A percentile compares a stretch with the other conserved stretches of the same genome.
These are phyloP conservation scores for Spathaspora gorwiae DNA, from an alignment of 805 yeast species.

Conservation along the genomic window DNA sequence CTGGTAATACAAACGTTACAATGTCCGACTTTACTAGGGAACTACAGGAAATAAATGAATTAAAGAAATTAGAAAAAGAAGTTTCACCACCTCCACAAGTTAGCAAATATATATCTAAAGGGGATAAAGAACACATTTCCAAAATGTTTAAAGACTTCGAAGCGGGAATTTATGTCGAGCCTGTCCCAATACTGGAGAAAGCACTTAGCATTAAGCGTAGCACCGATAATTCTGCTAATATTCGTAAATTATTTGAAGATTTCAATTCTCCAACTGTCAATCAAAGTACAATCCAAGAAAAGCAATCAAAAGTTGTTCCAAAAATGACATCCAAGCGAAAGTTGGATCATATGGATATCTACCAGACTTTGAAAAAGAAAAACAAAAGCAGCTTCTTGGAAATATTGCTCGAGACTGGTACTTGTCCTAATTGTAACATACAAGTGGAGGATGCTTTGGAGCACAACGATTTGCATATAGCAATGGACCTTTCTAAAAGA, in stretches of 20 bases:
- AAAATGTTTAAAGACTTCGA: constrained; percentile 21
- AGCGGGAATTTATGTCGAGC: neutral
- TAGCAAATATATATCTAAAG: constrained; percentile 5
- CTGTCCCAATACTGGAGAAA: neutral
- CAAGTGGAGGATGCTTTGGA: constrained; percentile 34
- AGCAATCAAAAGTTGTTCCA: neutral
- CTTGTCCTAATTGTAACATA: constrained; percentile 24
- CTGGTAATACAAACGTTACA: neutral
- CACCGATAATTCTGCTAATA: neutral
- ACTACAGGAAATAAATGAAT: constrained; percentile 11
- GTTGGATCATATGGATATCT: constrained; percentile 5
- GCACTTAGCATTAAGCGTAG: neutral
- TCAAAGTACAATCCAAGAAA: neutral
- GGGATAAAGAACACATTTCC: constrained; percentile 24
- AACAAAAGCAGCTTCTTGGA: constrained; percentile 10
- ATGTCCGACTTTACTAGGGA: neutral
- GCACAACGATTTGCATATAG: constrained; percentile 54
- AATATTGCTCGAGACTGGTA: constrained; percentile 14
- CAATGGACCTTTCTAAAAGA: constrained; percentile 43
- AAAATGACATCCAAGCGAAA: neutral
- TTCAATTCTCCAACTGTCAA: neutral
- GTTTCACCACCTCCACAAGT: neutral
- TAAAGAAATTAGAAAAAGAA: neutral
- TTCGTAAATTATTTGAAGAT: neutral
- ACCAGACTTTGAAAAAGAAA: constrained; percentile 4